Base-by-base conservation (phyloP, 2,329 filamentous ascomycete species). In the Xylariaceae sp. region DNA sequence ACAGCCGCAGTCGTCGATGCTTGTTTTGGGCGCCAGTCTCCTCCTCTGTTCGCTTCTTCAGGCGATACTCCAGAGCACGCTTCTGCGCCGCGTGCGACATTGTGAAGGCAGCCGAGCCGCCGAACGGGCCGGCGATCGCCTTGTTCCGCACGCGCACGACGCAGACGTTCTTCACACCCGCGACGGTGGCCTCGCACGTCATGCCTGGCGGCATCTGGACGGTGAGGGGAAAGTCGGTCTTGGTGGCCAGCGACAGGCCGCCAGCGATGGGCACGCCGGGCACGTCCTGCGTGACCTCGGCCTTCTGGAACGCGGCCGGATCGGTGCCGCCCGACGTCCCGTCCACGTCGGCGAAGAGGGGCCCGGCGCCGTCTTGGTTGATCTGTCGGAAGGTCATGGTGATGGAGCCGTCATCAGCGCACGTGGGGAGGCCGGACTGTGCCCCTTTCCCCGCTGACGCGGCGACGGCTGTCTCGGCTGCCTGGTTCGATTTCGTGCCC, bases 311-410 rank as follows among this genome's bases (percentile, higher is more conserved):
- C 19, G 80, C 80, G 28, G 61, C 53, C 16, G 70, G 57, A 52
- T 82, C 74, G 4, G 71, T 76, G 38, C 80, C 81, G 23, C 76
- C 78, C 2, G 78, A 83, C 17, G 78, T 81, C 29, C 67, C 62
- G 53, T 85, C 80, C 34, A 84, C 66, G 30, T 67, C 65, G 7
- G 79, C 79, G 19, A 66, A 71, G 33, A 84, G 63, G 2, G 78
- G 78, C 2, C 80, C 81, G 0, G 79, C 81, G 15, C 80, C 80
- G 51, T 84, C 80, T 60, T 83, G 79, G 70, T 84, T 84, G 65
- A 84, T 75, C 65, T 84, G 76, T 59, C 80, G 78, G 65, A 76
- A 83, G 44, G 72, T 78, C 71, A 84, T 72, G 41, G 68, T 71
- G 57, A 85, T 65, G 18, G 69, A 70, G 45, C 81, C 80, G 39